These are phyloP conservation scores for Ceratonia siliqua DNA, from an alignment of 306 rosid genomes.

Conservation along the genomic window DNA sequence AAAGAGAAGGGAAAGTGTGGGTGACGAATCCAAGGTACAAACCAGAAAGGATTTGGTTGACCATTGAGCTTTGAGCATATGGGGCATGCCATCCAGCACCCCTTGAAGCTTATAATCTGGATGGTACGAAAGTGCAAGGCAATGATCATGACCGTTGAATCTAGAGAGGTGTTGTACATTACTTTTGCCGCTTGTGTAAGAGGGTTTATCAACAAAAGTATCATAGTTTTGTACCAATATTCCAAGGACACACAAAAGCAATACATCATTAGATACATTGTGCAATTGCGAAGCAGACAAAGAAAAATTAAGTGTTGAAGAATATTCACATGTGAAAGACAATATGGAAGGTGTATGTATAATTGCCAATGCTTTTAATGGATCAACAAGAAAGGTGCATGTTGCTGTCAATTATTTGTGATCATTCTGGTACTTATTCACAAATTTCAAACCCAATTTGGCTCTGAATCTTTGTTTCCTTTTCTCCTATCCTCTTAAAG, in stretches of 20 bases:
- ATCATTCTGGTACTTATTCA: neutral
- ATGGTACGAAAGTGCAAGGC: neutral
- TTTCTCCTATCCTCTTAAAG: neutral
- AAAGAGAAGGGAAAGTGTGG: neutral
- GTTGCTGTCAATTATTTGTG: slow-evolving; percentile 26
- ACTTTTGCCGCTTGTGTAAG: neutral
- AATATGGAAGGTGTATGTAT: slow-evolving; percentile 6
- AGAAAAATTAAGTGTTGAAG: neutral
- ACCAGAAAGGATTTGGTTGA: neutral
- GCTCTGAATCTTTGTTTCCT: neutral
- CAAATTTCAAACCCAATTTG: neutral
- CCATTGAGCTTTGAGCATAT: too few species aligned
- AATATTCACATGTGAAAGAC: slow-evolving; percentile 26
- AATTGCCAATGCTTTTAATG: slow-evolving; percentile 3
- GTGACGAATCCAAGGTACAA: neutral
- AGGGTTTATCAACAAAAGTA: neutral
- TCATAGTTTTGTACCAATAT: neutral
- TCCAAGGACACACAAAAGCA: neutral
- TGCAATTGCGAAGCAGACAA: neutral
- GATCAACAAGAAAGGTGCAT: slow-evolving; percentile 4
- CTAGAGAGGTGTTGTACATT: neutral
- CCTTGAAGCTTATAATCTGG: neutral
- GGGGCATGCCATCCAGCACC: neutral
- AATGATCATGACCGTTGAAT: neutral
- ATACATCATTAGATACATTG: neutral